Percentiles rank a stretch among this genome's conserved stretches.
These are phyloP conservation scores for Citrus medica DNA, from an alignment of 345 rosid genomes.

Conservation along the genomic window DNA sequence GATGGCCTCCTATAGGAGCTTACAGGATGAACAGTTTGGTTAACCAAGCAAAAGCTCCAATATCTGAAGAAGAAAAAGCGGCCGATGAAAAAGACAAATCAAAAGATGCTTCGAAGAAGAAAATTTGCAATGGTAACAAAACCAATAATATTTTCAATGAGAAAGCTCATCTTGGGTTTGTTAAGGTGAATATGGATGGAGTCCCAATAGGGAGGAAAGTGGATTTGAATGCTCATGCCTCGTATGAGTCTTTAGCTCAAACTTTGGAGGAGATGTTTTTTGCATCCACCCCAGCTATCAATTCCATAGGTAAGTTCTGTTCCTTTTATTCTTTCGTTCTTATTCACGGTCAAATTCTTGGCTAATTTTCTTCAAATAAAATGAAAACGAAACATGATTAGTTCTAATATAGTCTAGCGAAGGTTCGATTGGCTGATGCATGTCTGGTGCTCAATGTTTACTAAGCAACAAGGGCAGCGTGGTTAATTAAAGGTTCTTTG, in stretches of 20 bases:
- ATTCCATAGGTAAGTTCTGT: conserved; percentile 34
- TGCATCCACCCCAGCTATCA: conserved; percentile 28
- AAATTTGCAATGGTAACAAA: conserved; percentile 28
- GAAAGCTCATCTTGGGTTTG: conserved; percentile 57
- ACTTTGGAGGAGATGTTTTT: conserved; percentile 85
- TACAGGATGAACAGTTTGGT: conserved; percentile 83
- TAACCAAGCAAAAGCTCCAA: conserved; percentile 54
- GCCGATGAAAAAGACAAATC: conserved; percentile 46
- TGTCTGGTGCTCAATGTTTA: neutral
- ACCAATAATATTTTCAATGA: conserved; percentile 26
- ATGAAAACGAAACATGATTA: neutral
- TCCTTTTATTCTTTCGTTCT: neutral
- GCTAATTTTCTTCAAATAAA: neutral
- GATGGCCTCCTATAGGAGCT: conserved; percentile 89
- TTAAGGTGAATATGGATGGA: conserved; percentile 93
- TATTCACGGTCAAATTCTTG: neutral
- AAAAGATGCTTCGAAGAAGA: conserved; percentile 50
- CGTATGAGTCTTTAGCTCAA: conserved; percentile 64
- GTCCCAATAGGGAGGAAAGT: conserved; percentile 89
- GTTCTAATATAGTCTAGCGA: neutral
- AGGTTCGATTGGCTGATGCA: neutral
- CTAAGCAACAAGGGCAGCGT: neutral
- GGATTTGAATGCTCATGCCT: conserved; percentile 67
- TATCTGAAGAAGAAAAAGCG: conserved; percentile 48
- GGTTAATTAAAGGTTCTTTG: neutral